Base-by-base conservation (phyloP, 116 monocot species). In the Cymodocea nodosa region DNA sequence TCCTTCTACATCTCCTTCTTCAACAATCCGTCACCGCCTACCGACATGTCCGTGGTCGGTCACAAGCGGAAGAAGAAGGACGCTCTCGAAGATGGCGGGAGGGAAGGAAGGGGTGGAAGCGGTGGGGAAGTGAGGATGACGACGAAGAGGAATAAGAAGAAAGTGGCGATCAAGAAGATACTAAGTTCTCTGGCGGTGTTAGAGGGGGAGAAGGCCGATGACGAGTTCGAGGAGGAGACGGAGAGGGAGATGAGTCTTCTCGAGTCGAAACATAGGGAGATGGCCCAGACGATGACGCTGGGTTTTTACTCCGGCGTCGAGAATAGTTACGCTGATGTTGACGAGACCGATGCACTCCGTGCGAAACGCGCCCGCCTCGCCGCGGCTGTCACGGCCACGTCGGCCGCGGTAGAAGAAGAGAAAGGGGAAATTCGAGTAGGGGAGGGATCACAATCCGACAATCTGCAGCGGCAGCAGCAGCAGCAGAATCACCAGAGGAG, bases 171-270 rank as follows among this genome's bases (percentile, higher is more conserved):
- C 40, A 73, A 82, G 4, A 53, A 70, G 61, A 30, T 92, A 37
- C 39, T 87, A 52, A 79, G 83, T 48, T 82, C 87, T 8, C 54
- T 87, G 23, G 85, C 65, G 17, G 71, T 67, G 53, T 63, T 85
- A 37, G 84, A 89, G 35, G 75, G 65, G 23, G 66, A 83, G n/a
- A 72, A 68, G 17, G 65, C 58, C 23, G 75, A 81, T 24, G 63
- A 74, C 30, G 65, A 71, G 6, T 62, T 30, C 7, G 74, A 76
- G 50, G 65, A 54, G 5, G 75, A 74, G 25, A 55, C 57, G 60
- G 69, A 52, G 25, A 64, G 23, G 2, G 75, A 87, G 16, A 68
- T 79, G 68, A 69, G 71, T 13, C 68, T 76, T 19, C 68, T 84
- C 18, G 73, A 78, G 4, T n/a, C 76, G 3, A 83, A 79, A 50